These are phyloP conservation scores for Kwoniella dendrophila DNA, from an alignment of 768 basidiomycete genomes.

Conservation along the genomic window DNA sequence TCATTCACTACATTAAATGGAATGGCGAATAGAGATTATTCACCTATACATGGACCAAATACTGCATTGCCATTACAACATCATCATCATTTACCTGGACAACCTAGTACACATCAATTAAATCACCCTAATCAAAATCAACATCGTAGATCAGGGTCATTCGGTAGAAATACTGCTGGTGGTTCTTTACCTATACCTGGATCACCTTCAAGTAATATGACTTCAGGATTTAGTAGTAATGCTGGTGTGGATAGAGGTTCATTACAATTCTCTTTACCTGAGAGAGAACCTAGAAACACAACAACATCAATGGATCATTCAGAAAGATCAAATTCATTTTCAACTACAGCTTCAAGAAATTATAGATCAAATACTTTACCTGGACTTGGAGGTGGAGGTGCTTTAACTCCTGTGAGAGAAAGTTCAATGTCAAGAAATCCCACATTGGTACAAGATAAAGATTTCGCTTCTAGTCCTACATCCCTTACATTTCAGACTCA, in stretches of 20 bases:
- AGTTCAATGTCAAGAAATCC: constrained; percentile 19
- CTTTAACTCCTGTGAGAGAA: constrained; percentile 24
- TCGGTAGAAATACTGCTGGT: no score
- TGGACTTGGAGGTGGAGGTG: not conserved
- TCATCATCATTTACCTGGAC: constrained; percentile 14
- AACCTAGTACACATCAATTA: not conserved
- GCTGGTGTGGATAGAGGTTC: constrained; percentile 2
- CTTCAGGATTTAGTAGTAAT: not conserved
- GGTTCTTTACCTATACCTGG: constrained; percentile 5
- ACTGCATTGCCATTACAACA: constrained; percentile 17
- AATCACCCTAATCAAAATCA: not conserved
- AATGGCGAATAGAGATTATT: constrained; percentile 8
- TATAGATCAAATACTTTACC: no score
- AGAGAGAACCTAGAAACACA: constrained; percentile 11
- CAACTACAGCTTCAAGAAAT: not conserved
- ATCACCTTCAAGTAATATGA: constrained; percentile 10
- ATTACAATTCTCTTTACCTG: constrained; percentile 12
- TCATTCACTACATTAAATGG: constrained; percentile 7
- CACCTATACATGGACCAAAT: constrained; percentile 14
- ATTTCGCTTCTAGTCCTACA: no score
- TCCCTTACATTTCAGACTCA: no score
- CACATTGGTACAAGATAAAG: constrained; percentile 3
- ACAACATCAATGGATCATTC: no score
- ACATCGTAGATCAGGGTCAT: constrained; percentile 16
- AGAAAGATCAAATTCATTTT: no score